Conservation (phyloP, 2,329 filamentous ascomycete species). For the Phaeosphaeriaceae sp. region DNA sequence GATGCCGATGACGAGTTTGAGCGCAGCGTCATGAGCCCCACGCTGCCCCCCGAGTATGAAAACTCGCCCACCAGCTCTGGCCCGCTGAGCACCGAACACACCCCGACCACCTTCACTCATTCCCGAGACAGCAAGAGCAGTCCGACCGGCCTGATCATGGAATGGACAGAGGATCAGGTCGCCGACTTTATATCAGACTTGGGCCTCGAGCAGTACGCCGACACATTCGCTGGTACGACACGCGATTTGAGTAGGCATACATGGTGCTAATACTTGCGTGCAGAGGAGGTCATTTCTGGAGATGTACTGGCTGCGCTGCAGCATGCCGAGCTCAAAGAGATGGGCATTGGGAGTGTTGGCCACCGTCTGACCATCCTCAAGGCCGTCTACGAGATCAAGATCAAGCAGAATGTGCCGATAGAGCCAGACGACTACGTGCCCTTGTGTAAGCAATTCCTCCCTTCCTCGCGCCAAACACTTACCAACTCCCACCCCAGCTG, state of each 20-base stretch:
- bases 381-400: constrained; percentile 94
- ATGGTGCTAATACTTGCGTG: constrained; percentile 20
- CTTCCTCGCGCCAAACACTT: neutral
- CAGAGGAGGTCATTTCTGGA: constrained; percentile 93
- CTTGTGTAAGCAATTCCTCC: constrained; percentile 70
- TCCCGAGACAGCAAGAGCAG: constrained; percentile 69
- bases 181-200: constrained; percentile 86
- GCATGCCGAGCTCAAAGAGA: constrained; percentile 93
- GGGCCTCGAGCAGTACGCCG: constrained; percentile 82
- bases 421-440: constrained; percentile 95
- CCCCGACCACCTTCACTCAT: constrained; percentile 79
- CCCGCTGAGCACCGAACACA: constrained; percentile 75
- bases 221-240: constrained; percentile 79
- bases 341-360: constrained; percentile 91
- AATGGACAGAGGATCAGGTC: constrained; percentile 87
- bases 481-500: constrained; percentile 65
- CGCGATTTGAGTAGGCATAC: neutral
- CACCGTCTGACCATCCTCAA: constrained; percentile 95
- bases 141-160: constrained; percentile 77
- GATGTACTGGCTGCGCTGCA: constrained; percentile 88
- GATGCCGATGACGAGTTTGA: constrained; percentile 82
- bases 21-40: constrained; percentile 73
- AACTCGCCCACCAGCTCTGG: constrained; percentile 76
- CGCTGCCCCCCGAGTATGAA: constrained; percentile 71
- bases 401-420: constrained; percentile 88